A percentile compares a stretch with the other conserved stretches of the same genome.
Evolutionary conservation across 1,139 yeast species (phyloP).

Genomic region (Entelexis sorbosivorans): DNA sequence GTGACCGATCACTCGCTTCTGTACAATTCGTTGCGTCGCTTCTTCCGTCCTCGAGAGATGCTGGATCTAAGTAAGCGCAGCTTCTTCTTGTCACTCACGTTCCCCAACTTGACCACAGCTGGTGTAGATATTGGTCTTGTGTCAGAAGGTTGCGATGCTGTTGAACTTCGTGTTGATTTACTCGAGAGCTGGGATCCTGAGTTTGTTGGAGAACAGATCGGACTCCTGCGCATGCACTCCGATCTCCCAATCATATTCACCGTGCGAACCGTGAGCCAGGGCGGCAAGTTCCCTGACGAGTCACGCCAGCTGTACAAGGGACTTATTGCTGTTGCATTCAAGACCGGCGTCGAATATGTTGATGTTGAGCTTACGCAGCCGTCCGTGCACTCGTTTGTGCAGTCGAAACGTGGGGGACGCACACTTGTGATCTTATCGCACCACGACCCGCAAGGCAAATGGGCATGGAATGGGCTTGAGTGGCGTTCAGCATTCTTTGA

Average conservation of each 20-base stretch:
- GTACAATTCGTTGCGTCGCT: constrained; percentile 49
- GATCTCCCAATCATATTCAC: constrained; percentile 73
- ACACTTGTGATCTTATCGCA: constrained; percentile 65
- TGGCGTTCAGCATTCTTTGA: constrained; percentile 65
- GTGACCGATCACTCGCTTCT: constrained; percentile 47
- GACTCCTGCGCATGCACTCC: constrained; percentile 52
- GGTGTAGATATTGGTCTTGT: constrained; percentile 41
- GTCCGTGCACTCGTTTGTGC: constrained; percentile 25
- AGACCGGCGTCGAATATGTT: constrained; percentile 44
- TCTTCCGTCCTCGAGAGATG: constrained; percentile 22
- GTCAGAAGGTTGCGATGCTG: constrained; percentile 58
- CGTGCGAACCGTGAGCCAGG: constrained; percentile 65
- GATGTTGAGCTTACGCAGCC: constrained; percentile 43
- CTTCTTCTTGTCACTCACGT: constrained; percentile 62
- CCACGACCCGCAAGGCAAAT: constrained; percentile 55
- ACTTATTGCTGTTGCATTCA: constrained; percentile 53
- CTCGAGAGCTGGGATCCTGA: constrained; percentile 39
- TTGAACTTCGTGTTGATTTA: constrained; percentile 72
- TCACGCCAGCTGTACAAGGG: constrained; percentile 40
- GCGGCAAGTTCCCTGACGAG: constrained; percentile 63
- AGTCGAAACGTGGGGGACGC: constrained; percentile 6
- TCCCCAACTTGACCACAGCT: constrained; percentile 35
- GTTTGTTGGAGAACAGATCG: constrained; percentile 66
- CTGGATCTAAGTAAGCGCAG: constrained; percentile 10
- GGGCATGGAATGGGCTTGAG: constrained; percentile 55